Evolutionary conservation across 2,329 filamentous ascomycete genomes (phyloP), one percentile per base, ranked within the genome.

Genomic region (Clonostachys rosea): DNA sequence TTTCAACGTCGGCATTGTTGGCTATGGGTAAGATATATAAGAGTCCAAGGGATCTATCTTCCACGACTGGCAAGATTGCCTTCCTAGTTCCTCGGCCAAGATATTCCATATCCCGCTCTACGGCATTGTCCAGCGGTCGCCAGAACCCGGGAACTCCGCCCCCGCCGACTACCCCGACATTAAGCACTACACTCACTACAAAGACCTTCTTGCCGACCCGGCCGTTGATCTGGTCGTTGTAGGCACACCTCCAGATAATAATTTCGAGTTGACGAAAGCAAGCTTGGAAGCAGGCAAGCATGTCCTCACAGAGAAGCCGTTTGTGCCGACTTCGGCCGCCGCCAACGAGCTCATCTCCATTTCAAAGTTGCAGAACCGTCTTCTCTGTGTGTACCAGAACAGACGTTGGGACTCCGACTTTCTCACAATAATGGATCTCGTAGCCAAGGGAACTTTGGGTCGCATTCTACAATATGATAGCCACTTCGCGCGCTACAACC

Each of bases 101-200:
- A 75, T 87, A 68, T 94, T 92, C 69, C 88, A 94, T 66, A 90
- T 92, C 60, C 89, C 88, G 52, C 79, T 92, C 17, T 80, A 89
- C 60, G 81, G 85, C 52, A 83, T 94, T 55, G 84, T 92, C 30
- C 89, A 94, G 66, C 83, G 89, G 50, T 79, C 71, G 6, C 87
- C 87, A 6, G 79, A 77, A 53, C 66, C 77, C 3, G 70, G 74
- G 45, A 78, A 86, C 62, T 86, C 88, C 49, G 86, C 86, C 1
- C 78, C 82, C 17, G 75, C 77, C 52, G 87, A 91, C 63, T 76
- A 88, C 61, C 84, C 87, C 0, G 62, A 68, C 2, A 67, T 80
- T 58, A 84, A 82, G 64, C 78, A 84, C 63, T 87, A 83, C 71
- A 79, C 78, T 24, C 75, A 77, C 13, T 64, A 78, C 33, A 78